Base-by-base conservation (phyloP, 1,284 basidiomycete species). In the Schizophyllum amplum region DNA sequence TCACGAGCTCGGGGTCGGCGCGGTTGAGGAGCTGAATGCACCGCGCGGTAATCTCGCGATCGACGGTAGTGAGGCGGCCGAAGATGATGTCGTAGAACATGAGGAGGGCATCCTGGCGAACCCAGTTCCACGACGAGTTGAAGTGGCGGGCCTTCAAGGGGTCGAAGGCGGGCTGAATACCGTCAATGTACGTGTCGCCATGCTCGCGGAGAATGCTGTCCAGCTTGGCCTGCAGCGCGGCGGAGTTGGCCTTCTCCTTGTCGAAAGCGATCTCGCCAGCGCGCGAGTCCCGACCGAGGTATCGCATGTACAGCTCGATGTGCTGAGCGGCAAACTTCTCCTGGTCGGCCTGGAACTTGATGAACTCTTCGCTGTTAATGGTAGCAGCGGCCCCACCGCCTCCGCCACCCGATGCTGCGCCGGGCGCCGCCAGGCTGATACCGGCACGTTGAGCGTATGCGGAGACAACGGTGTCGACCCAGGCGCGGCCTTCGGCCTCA, bases 71-170 rank as follows among this genome's bases (percentile, higher is more conserved):
- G 60, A 97, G 83, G 51, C 90, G 86, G 52, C 96, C 96, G 66
- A 94, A 94, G 68, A 98, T 92, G 71, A 98, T 96, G 69, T 98
- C 95, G 75, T 95, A 98, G 76, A 89, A 98, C 90, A 98, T 93
- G 60, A 92, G 78, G 47, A 98, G 79, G 24, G 94, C 92, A 62
- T 96, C 94, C 74, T 98, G 94, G 63, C 96, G 87, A 54, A 92
- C 94, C 97, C 96, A 99, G 72, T 99, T 99, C 96, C 96, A 99
- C 11, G 90, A 94, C 9, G 94, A 98, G 71, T 98, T 94, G 77
- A 99, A 99, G 69, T 91, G 92, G 54, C 97, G 91, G 20, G 95
- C 96, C 74, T 99, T 99, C 69, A 96, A 79, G 2, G 92, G 87
- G 66, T 95, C 92, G 75, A 99, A 99, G 58, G 83, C 80, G 17